These are phyloP conservation scores for Galerina sulciceps DNA, from an alignment of 768 basidiomycete species.

Conservation along the genomic window DNA sequence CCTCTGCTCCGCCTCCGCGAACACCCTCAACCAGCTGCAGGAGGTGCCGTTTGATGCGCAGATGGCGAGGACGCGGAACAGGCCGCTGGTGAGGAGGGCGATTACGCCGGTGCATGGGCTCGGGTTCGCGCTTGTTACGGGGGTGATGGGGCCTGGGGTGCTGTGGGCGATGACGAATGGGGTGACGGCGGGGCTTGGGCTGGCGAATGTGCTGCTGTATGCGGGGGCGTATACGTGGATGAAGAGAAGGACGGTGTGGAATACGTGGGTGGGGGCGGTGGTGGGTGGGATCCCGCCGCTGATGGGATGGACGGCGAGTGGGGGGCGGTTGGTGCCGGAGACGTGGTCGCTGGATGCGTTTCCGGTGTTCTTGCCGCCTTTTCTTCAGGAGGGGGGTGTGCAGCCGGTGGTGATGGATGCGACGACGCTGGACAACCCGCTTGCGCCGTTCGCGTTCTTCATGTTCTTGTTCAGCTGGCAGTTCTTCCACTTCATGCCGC, in stretches of 20 bases:
- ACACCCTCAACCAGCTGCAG: slow-evolving; percentile 92
- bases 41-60: slow-evolving; percentile 97
- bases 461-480: slow-evolving; percentile 95
- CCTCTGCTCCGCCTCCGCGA: slow-evolving; percentile 91
- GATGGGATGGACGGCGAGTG: slow-evolving; percentile 98
- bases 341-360: slow-evolving; percentile 61
- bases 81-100: slow-evolving; percentile 86
- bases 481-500: slow-evolving; percentile 95
- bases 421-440: slow-evolving; percentile 74
- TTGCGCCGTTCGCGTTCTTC: slow-evolving; percentile 81
- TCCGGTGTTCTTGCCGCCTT: slow-evolving; percentile 63
- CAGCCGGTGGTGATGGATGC: slow-evolving; percentile 39
- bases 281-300: slow-evolving; percentile 93
- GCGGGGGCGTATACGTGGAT: slow-evolving; percentile 91
- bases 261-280: slow-evolving; percentile 94
- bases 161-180: slow-evolving; percentile 87
- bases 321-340: slow-evolving; percentile 66
- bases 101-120: slow-evolving; percentile 86
- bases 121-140: slow-evolving; percentile 77
- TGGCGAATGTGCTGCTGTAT: slow-evolving; percentile 86
- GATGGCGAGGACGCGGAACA: slow-evolving; percentile 86
- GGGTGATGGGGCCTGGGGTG: slow-evolving; percentile 76
- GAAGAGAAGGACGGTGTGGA: slow-evolving; percentile 80
- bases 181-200: slow-evolving; percentile 81
- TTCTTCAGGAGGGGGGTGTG: slow-evolving; percentile 42